Percentiles rank a stretch among this genome's conserved stretches.
Conservation (phyloP, 2,329 filamentous ascomycete genomes). For the Amesomyces nigricolor region DNA sequence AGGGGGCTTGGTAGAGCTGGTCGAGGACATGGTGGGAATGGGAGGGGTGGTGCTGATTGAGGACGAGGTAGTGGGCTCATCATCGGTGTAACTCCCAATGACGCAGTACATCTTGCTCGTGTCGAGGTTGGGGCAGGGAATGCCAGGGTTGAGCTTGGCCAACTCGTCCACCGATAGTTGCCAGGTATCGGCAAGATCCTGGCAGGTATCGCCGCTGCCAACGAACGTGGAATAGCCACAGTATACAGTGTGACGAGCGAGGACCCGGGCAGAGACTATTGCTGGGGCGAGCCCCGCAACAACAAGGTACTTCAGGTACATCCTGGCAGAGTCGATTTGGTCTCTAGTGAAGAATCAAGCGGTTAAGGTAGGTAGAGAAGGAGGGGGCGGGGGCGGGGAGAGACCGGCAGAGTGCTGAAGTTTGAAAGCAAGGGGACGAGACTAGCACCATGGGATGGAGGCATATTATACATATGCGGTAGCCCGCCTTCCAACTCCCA, state of each 20-base stretch:
- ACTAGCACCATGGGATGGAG: too few relatives aligned
- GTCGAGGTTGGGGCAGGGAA: slow-evolving; percentile 12
- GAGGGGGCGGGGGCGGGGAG: too few relatives aligned
- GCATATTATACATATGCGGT: too few relatives aligned
- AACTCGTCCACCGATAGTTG: slow-evolving; percentile 10
- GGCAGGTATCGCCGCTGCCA: slow-evolving; percentile 10
- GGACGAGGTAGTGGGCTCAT: slow-evolving; percentile 3
- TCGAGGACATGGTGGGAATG: slow-evolving; percentile 11
- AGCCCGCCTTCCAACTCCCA: too few relatives aligned
- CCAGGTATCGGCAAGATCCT: too few relatives aligned
- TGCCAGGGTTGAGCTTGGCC: slow-evolving; percentile 19
- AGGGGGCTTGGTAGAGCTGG: neutral
- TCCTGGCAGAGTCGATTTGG: neutral
- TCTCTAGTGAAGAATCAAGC: too few relatives aligned
- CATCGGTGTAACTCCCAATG: slow-evolving; percentile 7
- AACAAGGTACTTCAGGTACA: slow-evolving; percentile 4
- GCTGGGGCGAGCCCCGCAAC: neutral
- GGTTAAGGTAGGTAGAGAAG: too few relatives aligned
- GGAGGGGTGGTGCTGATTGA: slow-evolving; percentile 11
- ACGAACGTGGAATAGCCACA: slow-evolving; percentile 5
- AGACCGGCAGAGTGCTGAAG: too few relatives aligned
- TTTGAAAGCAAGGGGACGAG: too few relatives aligned
- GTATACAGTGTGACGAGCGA: slow-evolving; percentile 4
- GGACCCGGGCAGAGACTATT: slow-evolving; percentile 2
- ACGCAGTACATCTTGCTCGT: slow-evolving; percentile 15